Percentiles rank a stretch among this genome's conserved stretches.
phyloP scores from a whole-genome alignment of 805 yeast genomes.

The Candida incommunis region DNA sequence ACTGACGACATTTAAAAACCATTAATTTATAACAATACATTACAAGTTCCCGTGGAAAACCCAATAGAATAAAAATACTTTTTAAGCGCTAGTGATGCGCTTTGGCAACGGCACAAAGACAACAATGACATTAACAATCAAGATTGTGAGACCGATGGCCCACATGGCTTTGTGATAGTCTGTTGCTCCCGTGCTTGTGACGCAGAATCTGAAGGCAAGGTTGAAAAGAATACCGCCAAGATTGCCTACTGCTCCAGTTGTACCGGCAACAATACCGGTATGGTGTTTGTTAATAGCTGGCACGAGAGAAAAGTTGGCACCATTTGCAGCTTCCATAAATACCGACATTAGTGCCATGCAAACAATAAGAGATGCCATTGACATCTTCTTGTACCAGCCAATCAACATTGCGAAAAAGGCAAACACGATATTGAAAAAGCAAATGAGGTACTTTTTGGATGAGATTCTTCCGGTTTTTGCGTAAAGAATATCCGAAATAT shows the following conservation, averaged over 20 bases:
- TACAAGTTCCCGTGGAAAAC: too few species aligned
- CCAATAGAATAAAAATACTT: too few species aligned
- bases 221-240: constrained; percentile 25
- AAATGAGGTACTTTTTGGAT: constrained; percentile 23
- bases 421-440: constrained; percentile 15
- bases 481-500: constrained; percentile 19
- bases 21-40: not conserved
- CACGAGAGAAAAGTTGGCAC: constrained; percentile 25
- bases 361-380: constrained; percentile 19
- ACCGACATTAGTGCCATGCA: constrained; percentile 20
- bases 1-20: too few species aligned
- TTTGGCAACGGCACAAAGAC: not conserved
- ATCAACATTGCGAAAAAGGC: constrained; percentile 23
- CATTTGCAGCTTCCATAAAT: constrained; percentile 27
- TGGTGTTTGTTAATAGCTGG: constrained; percentile 23
- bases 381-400: constrained; percentile 18
- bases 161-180: constrained; percentile 20
- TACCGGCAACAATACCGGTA: constrained; percentile 25
- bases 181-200: constrained; percentile 13
- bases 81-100: not conserved
- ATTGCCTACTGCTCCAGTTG: constrained; percentile 25
- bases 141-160: constrained; percentile 21
- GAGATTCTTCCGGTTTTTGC: constrained; percentile 16
- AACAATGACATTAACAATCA: constrained; percentile 14
- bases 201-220: constrained; percentile 22